Evolutionary conservation across 441 rosid genomes (phyloP).

Genomic region (Bruguiera hainesii): DNA sequence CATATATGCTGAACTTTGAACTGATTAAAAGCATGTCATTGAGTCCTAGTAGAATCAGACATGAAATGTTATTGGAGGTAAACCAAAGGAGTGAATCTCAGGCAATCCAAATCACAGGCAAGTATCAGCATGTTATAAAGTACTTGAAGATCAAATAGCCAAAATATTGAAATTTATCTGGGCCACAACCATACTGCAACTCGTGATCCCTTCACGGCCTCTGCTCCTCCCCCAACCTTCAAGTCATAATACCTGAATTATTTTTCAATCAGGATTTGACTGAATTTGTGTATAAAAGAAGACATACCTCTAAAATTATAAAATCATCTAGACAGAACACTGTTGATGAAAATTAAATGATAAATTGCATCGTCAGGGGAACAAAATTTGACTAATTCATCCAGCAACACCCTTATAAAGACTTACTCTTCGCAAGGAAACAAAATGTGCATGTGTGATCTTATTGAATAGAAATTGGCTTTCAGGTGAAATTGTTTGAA

Average conservation of each 20-base stretch:
- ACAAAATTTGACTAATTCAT: background rate
- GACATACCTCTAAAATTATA: background rate
- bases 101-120: background rate
- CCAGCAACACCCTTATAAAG: background rate
- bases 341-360: background rate
- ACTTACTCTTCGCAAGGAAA: background rate
- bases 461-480: background rate
- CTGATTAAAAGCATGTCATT: no score
- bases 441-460: background rate
- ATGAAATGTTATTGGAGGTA: no score
- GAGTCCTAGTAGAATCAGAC: no score
- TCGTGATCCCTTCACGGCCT: conserved; percentile 86
- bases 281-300: conserved; percentile 3
- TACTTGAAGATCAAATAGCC: conserved; percentile 1
- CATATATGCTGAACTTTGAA: no score
- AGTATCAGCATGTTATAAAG: background rate
- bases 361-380: background rate
- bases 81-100: no score
- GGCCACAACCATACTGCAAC: conserved; percentile 94
- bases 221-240: conserved; percentile 73
- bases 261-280: conserved; percentile 21
- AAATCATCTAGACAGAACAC: background rate
- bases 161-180: conserved; percentile 36
- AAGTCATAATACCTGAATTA: conserved; percentile 78
- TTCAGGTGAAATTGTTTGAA: conserved; percentile 1